Percentiles rank a stretch among this genome's conserved stretches.
Evolutionary conservation across 1,284 basidiomycete genomes (phyloP).

Genomic region (Afroboletus lepidellus): DNA sequence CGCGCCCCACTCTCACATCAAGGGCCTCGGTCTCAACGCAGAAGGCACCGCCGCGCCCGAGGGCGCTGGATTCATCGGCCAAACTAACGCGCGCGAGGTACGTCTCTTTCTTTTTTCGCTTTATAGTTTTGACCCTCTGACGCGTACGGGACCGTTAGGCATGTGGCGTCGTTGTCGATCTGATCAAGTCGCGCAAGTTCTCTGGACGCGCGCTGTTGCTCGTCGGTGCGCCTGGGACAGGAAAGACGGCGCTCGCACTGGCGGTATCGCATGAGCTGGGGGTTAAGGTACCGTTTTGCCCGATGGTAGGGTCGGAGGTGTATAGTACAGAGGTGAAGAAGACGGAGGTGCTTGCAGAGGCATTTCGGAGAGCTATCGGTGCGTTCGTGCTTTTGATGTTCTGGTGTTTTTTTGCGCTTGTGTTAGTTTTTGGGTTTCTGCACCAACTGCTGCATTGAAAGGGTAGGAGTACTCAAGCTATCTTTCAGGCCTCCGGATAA

Average conservation of each 20-base stretch:
- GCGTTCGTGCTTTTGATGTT: too few relatives aligned
- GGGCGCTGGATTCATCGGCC: slow-evolving; percentile 89
- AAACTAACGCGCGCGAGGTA: slow-evolving; percentile 89
- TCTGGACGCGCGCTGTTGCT: slow-evolving; percentile 88
- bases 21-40: slow-evolving; percentile 87
- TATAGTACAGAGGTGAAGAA: slow-evolving; percentile 98
- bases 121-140: neutral
- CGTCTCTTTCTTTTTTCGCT: neutral
- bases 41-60: slow-evolving; percentile 80
- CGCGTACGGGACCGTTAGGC: slow-evolving; percentile 51
- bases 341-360: slow-evolving; percentile 97
- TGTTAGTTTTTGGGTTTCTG: neutral
- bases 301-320: slow-evolving; percentile 97
- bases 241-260: slow-evolving; percentile 94
- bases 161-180: slow-evolving; percentile 88
- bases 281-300: slow-evolving; percentile 94
- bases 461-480: neutral
- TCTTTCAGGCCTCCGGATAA: slow-evolving; percentile 82
- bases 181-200: slow-evolving; percentile 87
- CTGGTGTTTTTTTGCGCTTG: neutral
- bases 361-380: slow-evolving; percentile 95
- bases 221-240: slow-evolving; percentile 89
- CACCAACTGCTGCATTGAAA: neutral
- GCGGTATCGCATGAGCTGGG: slow-evolving; percentile 95
- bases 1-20: slow-evolving; percentile 92